Base-by-base conservation (phyloP, 2,329 filamentous ascomycete species). In the Hymenoscyphus fructigenus region DNA sequence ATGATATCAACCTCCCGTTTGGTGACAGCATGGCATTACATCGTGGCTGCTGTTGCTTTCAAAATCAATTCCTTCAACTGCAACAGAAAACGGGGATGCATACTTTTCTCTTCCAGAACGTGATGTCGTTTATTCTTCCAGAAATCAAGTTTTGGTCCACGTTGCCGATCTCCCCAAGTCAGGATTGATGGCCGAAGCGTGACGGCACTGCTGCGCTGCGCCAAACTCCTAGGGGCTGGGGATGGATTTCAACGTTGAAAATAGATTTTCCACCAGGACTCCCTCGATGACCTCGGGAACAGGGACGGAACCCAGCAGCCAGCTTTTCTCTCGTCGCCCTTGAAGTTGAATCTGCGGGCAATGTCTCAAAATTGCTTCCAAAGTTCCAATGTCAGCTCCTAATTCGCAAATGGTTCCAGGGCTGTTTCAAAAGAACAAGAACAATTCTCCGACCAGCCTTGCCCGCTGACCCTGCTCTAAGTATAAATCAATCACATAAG, bases 121-220 rank as follows among this genome's bases (percentile, higher is more conserved):
- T 38, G 28, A 38, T 23, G 32, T 15, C 12, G 12, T 34, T 36
- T 32, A 32, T 28, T 57, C 20, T 29, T 59, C 57, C 12, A 36
- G 17, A 59, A 59, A 59, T 15, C 57, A 59, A 59, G 57, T 59
- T 59, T 58, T 20, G 17, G 3, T 38, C 57, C 20, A 23, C 57
- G 32, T 59, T 59, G 57, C 32, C 32, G 57, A 59, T 59, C 57
- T 38, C 57, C 23, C 32, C 34, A 20, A 29, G 28, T 41, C 29
- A 20, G 57, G 57, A 59, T 17, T 14, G 17, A 36, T 38, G 34
- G 15, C 57, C 57, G 57, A 41, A 17, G 38, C 32, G 14, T 34
- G 36, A 28, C 36, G 32, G 44, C 44, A 50, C n/a, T 50, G n/a
- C 17, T 44, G 41, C 44, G n/a, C 17, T 44, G 41, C 44, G 44